Conservation (phyloP, 495 filamentous ascomycete species). For the Poronia punctata region DNA sequence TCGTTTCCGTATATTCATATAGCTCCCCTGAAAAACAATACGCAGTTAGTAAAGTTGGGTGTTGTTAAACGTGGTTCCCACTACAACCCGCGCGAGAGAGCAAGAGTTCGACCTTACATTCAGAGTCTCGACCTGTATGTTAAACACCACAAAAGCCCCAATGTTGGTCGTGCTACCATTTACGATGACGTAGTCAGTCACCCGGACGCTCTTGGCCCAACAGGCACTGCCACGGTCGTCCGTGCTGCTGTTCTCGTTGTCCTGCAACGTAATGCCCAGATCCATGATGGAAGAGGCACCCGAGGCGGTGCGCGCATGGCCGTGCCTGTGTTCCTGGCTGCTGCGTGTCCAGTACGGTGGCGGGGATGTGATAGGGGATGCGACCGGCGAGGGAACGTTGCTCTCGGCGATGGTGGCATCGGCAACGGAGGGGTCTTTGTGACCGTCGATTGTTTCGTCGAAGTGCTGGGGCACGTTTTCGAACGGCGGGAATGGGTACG, state of each 20-base stretch:
- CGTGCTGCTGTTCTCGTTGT: constrained; percentile 41
- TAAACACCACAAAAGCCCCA: constrained; percentile 53
- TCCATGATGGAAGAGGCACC: constrained; percentile 37
- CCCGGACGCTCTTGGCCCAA: constrained; percentile 50
- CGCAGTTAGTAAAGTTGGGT: not conserved
- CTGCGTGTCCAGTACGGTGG: constrained; percentile 27
- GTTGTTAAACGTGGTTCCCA: not conserved
- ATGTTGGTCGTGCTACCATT: constrained; percentile 45
- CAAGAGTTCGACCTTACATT: constrained; percentile 34
- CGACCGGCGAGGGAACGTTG: not conserved
- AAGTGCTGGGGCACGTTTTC: not conserved
- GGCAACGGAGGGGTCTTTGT: too few species aligned
- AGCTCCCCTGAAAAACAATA: constrained; percentile 33
- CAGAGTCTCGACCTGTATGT: constrained; percentile 46
- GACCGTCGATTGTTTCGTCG: too few species aligned
- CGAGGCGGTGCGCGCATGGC: constrained; percentile 26
- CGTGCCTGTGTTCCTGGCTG: constrained; percentile 9
- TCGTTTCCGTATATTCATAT: constrained; percentile 49
- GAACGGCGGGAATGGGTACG: not conserved
- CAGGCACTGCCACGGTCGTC: constrained; percentile 45
- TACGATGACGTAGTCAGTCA: constrained; percentile 43
- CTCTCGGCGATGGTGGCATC: not conserved
- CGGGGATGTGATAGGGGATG: constrained; percentile 19
- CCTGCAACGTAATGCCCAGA: constrained; percentile 42
- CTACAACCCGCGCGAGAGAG: not conserved